Percentiles rank a stretch among this genome's conserved stretches.
These are phyloP conservation scores for Akanthomyces dipterigenus DNA, from an alignment of 2,329 filamentous ascomycete species.

Conservation along the genomic window DNA sequence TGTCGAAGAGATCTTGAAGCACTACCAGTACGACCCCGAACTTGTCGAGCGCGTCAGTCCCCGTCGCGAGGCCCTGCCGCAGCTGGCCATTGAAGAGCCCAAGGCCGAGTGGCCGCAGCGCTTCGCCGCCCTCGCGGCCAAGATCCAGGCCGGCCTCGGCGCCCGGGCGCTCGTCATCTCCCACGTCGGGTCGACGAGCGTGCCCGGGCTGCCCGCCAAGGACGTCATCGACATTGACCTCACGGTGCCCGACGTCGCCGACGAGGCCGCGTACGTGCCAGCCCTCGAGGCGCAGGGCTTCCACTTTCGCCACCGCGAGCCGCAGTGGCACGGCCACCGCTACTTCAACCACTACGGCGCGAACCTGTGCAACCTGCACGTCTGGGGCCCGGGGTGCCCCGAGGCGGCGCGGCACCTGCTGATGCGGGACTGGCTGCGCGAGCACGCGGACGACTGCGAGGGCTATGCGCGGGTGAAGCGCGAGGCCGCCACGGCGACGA, in stretches of 20 bases:
- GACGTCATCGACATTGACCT: slow-evolving; percentile 42
- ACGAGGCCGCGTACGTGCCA: slow-evolving; percentile 32
- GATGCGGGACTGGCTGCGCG: slow-evolving; percentile 35
- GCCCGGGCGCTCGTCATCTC: slow-evolving; percentile 25
- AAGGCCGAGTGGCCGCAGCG: slow-evolving; percentile 9
- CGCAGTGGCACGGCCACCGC: slow-evolving; percentile 35
- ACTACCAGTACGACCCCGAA: slow-evolving; percentile 9
- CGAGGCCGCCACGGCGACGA: slow-evolving; percentile 23
- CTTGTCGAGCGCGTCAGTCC: slow-evolving; percentile 10
- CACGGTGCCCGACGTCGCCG: slow-evolving; percentile 27
- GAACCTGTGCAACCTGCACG: slow-evolving; percentile 34
- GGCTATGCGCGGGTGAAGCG: slow-evolving; percentile 32
- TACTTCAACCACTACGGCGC: slow-evolving; percentile 28
- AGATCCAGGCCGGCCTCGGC: slow-evolving; percentile 23
- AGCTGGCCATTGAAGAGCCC: slow-evolving; percentile 10
- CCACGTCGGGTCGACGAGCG: slow-evolving; percentile 40
- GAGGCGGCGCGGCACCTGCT: slow-evolving; percentile 33
- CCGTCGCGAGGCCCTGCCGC: slow-evolving; percentile 1
- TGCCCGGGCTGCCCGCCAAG: slow-evolving; percentile 38
- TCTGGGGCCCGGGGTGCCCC: slow-evolving; percentile 32
- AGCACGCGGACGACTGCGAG: slow-evolving; percentile 27
- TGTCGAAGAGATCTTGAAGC: neutral
- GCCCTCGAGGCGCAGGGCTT: slow-evolving; percentile 33
- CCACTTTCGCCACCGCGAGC: slow-evolving; percentile 34
- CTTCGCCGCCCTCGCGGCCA: slow-evolving; percentile 20